Conservation (phyloP, 495 filamentous ascomycete genomes). For the Lentithecium fluviatile region DNA sequence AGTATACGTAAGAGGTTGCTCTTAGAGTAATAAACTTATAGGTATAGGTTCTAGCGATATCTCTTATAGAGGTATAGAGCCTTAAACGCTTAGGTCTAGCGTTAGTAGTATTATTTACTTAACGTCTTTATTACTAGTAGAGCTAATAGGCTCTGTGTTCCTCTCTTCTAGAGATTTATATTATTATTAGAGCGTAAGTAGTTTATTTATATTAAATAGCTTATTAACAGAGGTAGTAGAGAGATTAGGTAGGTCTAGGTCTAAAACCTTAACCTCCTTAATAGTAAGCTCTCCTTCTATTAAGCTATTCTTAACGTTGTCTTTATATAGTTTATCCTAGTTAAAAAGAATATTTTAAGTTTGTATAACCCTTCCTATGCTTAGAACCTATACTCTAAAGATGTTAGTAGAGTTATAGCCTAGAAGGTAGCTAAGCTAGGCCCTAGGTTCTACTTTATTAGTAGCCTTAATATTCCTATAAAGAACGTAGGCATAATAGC, state of each 20-base stretch:
- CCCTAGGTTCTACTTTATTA: constrained; percentile 19
- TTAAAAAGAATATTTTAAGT: constrained; percentile 18
- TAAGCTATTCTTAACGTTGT: neutral
- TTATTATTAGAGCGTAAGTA: neutral
- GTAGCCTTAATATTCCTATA: neutral
- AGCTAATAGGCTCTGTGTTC: too few species aligned
- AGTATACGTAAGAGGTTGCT: too few species aligned
- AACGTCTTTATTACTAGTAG: neutral
- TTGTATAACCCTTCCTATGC: constrained; percentile 2
- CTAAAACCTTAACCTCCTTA: neutral
- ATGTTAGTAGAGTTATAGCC: constrained; percentile 28
- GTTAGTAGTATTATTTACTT: neutral
- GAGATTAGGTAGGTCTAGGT: neutral
- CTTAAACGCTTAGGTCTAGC: too few species aligned
- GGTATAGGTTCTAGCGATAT: too few species aligned
- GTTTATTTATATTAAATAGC: neutral
- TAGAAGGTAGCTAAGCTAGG: constrained; percentile 22
- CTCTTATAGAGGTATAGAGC: neutral
- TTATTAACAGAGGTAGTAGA: too few species aligned
- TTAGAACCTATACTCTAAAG: constrained; percentile 22
- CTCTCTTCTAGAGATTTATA: neutral
- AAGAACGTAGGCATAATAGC: too few species aligned
- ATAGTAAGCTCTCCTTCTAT: neutral
- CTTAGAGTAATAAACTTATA: too few species aligned
- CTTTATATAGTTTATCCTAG: neutral